Evolutionary conservation across 2,329 filamentous ascomycete genomes (phyloP), one percentile per base, ranked within the genome.

Genomic region (Dichotomopilus funicola): DNA sequence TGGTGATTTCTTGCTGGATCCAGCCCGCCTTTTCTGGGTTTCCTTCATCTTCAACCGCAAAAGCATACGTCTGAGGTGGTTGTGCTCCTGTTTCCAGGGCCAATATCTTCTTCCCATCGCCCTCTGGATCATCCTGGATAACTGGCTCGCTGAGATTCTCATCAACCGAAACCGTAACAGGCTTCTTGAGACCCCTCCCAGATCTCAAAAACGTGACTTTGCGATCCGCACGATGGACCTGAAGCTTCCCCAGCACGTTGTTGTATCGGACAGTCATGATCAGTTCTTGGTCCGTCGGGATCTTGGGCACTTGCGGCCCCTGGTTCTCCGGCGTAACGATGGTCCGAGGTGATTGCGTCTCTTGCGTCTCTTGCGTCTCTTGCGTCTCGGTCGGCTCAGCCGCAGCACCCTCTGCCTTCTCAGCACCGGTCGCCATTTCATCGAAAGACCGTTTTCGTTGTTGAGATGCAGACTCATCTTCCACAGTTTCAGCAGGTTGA

Each of bases 121-220:
- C 57, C 1, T 55, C 61, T 1, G 66, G 64, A 7, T 59, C 57
- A 19, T 62, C 55, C 13, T 59, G 58, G 13, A 68, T 61, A 12
- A 38, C 47, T 2, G 63, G 62, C 0, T 61, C 59, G 12, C 55
- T 51, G 7, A 59, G 52, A 9, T 65, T 47, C 31, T 59, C 56
- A 33, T 56, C 55, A n/a, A 67, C 46, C 4, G 53, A 44, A n/a
- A 69, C 63, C 5, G 51, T 35, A 6, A 69, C 36, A 9, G 66
- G 62, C 6, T 63, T 61, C 35, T 59, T 64, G 2, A 49, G 53
- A 1, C 54, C 53, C 36, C 35, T 49, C 19, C 52, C 57, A 2
- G 51, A 51, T 35, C 59, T 62, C 7, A 57, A 27, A 27, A 67
- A 69, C 1, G 34, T 42, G 41, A 68, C 34, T 8, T 34, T 55